Evolutionary conservation across 225 moss, liverwort and hornwort species (phyloP).

Genomic region (Physcomitrium patens): DNA sequence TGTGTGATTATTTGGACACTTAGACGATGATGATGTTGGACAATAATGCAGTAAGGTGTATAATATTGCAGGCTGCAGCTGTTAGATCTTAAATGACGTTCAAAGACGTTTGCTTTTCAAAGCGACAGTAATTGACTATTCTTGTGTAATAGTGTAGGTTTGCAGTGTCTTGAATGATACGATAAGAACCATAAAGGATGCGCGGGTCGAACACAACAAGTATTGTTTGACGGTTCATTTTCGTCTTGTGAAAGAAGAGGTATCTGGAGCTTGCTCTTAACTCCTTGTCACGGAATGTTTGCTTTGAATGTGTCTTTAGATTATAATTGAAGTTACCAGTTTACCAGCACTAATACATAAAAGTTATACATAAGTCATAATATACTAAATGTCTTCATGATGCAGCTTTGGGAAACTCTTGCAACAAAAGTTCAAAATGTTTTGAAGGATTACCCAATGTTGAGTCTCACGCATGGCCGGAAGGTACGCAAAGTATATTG

Average conservation of each 20-base stretch:
- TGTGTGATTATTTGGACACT: slow-evolving; percentile 23
- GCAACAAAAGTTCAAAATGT: slow-evolving; percentile 63
- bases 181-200: slow-evolving; percentile 57
- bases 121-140: background rate
- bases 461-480: slow-evolving; percentile 71
- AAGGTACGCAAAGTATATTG: slow-evolving; percentile 34
- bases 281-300: background rate
- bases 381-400: background rate
- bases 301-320: background rate
- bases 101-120: background rate
- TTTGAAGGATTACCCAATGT: slow-evolving; percentile 66
- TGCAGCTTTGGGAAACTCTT: slow-evolving; percentile 55
- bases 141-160: slow-evolving; percentile 42
- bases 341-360: background rate
- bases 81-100: background rate
- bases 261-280: slow-evolving; percentile 27
- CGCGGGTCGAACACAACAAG: slow-evolving; percentile 83
- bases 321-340: background rate
- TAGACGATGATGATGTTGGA: slow-evolving; percentile 3
- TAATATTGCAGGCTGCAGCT: background rate
- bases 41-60: background rate
- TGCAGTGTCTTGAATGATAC: slow-evolving; percentile 64
- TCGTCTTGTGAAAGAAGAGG: slow-evolving; percentile 83
- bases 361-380: background rate
- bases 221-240: slow-evolving; percentile 86